A percentile compares a stretch with the other conserved stretches of the same genome.
Evolutionary conservation across 352 stramenopile species (phyloP).

Genomic region (Pythium aquatile): DNA sequence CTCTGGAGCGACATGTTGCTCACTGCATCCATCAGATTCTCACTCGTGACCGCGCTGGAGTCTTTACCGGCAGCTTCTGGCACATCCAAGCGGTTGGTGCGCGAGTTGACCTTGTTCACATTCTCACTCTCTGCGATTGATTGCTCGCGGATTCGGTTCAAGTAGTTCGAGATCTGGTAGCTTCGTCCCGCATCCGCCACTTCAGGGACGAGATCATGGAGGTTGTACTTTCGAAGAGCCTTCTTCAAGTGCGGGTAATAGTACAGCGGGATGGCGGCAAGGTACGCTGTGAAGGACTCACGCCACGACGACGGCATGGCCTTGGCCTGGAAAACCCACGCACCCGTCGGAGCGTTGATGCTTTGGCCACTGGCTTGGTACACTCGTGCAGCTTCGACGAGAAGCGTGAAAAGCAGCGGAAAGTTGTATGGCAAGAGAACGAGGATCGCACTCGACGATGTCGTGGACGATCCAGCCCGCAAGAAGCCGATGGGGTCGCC

Average conservation of each 20-base stretch:
- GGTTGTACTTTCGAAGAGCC: conserved; percentile 82
- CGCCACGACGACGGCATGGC: conserved; percentile 85
- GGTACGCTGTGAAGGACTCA: conserved; percentile 78
- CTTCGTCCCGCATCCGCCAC: conserved; percentile 78
- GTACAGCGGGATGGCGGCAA: conserved; percentile 73
- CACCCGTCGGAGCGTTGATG: conserved; percentile 55
- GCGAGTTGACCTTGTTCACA: conserved; percentile 77
- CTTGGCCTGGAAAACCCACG: conserved; percentile 87
- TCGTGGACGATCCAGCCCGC: conserved; percentile 34
- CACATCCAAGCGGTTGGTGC: conserved; percentile 28
- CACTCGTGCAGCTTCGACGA: conserved; percentile 80
- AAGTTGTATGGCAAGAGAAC: conserved; percentile 90
- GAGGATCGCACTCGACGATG: conserved; percentile 49
- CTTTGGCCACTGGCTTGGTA: conserved; percentile 80
- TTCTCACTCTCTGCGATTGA: conserved; percentile 71
- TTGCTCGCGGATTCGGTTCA: conserved; percentile 74
- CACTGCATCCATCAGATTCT: conserved; percentile 51
- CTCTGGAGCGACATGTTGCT: conserved; percentile 66
- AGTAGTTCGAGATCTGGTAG: conserved; percentile 78
- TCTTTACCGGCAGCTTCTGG: conserved; percentile 6
- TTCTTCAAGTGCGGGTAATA: conserved; percentile 85
- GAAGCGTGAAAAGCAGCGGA: conserved; percentile 71
- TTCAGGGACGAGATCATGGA: conserved; percentile 86
- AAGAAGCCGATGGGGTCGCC: conserved; percentile 84
- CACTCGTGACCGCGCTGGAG: conserved; percentile 13